A percentile compares a stretch with the other conserved stretches of the same genome.
phyloP scores from a whole-genome alignment of 1,284 basidiomycete species.

The Exobasidium rhododendri region DNA sequence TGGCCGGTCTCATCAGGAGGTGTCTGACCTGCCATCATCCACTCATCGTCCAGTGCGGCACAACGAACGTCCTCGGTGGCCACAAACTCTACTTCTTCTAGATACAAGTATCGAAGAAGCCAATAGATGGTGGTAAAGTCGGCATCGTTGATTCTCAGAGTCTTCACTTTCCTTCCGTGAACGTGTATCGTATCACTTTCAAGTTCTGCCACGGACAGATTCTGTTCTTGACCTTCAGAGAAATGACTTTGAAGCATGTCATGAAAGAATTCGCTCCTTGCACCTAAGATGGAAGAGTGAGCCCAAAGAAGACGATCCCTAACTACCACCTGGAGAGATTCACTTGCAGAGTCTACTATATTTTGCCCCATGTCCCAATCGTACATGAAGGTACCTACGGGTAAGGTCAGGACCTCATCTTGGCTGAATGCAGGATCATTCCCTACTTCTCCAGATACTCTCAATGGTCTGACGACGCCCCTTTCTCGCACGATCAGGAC shows the following conservation, averaged over 20 bases:
- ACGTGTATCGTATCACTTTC: neutral
- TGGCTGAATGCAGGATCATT: neutral
- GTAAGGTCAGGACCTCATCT: slow-evolving; percentile 12
- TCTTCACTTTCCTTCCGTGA: slow-evolving; percentile 46
- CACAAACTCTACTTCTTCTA: slow-evolving; percentile 60
- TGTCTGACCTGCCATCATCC: slow-evolving; percentile 27
- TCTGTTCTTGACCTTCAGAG: slow-evolving; percentile 30
- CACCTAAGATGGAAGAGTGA: slow-evolving; percentile 71
- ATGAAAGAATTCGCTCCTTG: slow-evolving; percentile 73
- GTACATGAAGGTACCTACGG: slow-evolving; percentile 8
- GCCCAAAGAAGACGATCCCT: slow-evolving; percentile 66
- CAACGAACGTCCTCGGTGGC: slow-evolving; percentile 39
- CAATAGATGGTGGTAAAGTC: slow-evolving; percentile 79
- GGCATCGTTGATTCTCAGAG: slow-evolving; percentile 73
- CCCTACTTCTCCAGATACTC: neutral
- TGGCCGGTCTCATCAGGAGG: slow-evolving; percentile 10
- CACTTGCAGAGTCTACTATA: neutral
- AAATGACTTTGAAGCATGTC: slow-evolving; percentile 72
- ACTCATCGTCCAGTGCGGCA: slow-evolving; percentile 41
- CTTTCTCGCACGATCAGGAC: slow-evolving; percentile 47
- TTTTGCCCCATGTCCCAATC: neutral
- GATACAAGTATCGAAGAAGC: slow-evolving; percentile 76
- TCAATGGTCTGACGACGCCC: slow-evolving; percentile 24
- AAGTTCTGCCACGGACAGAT: neutral
- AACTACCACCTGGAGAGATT: slow-evolving; percentile 28